A percentile compares a stretch with the other conserved stretches of the same genome.
These are phyloP conservation scores for Cryptosporidium viatorum DNA, from an alignment of 169 alveolate species.

Conservation along the genomic window DNA sequence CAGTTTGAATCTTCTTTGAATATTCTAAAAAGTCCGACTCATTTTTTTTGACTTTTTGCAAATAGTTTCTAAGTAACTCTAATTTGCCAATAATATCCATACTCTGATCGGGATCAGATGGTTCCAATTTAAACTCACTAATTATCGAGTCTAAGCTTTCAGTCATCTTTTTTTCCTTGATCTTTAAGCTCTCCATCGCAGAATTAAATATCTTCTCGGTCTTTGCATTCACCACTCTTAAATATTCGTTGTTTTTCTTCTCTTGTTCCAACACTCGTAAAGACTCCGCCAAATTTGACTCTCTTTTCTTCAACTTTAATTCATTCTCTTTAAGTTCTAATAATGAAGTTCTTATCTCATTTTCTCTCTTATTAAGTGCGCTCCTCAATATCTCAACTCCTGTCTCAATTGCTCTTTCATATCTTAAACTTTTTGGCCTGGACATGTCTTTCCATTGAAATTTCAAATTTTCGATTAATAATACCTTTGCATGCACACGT, in stretches of 20 bases:
- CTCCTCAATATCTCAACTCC: constrained; percentile 36
- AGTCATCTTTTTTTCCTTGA: constrained; percentile 2
- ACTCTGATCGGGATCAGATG: not conserved
- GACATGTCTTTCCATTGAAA: not conserved
- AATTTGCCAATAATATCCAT: constrained; percentile 5
- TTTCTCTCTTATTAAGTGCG: constrained; percentile 7
- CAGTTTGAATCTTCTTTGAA: not conserved
- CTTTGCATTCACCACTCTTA: constrained; percentile 40
- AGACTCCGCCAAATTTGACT: constrained; percentile 15
- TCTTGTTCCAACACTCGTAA: constrained; percentile 29
- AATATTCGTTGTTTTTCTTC: constrained; percentile 16
- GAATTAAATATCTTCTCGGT: constrained; percentile 19
- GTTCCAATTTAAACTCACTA: constrained; percentile 5
- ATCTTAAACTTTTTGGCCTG: not conserved
- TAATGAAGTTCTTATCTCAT: not conserved
- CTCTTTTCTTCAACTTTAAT: constrained; percentile 2
- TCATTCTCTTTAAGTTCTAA: constrained; percentile 21
- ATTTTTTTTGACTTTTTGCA: not conserved
- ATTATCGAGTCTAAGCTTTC: constrained; percentile 8
- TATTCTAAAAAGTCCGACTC: not conserved
- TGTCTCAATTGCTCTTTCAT: constrained; percentile 31
- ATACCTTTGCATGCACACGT: not conserved
- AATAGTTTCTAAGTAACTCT: not conserved
- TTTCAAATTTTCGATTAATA: no score
- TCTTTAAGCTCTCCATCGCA: constrained; percentile 19